Conservation (phyloP, 768 basidiomycete genomes). For the Goffeauzyma gilvescens region DNA sequence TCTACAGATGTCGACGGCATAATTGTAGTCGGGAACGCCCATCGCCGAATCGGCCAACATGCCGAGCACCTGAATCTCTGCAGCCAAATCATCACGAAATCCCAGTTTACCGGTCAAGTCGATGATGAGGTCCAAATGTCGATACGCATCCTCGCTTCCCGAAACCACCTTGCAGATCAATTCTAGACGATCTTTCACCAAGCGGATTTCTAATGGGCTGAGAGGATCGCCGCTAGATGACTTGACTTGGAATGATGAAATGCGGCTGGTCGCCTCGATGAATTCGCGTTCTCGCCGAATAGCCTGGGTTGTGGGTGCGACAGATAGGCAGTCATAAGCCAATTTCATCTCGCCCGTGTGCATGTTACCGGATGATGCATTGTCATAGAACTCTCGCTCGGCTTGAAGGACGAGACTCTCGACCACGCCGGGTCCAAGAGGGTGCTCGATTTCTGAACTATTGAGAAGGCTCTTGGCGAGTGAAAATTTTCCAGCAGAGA, state of each 20-base stretch:
- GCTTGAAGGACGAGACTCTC: constrained; percentile 65
- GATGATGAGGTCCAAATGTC: constrained; percentile 75
- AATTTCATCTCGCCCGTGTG: constrained; percentile 88
- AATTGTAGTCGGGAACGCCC: constrained; percentile 56
- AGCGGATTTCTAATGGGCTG: constrained; percentile 78
- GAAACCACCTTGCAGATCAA: constrained; percentile 74
- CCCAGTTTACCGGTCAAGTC: constrained; percentile 81
- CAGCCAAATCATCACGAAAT: constrained; percentile 46
- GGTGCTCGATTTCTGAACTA: constrained; percentile 36
- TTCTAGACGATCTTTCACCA: constrained; percentile 70
- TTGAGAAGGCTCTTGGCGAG: constrained; percentile 42
- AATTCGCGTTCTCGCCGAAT: constrained; percentile 63
- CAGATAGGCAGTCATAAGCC: constrained; percentile 78
- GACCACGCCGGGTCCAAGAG: constrained; percentile 38
- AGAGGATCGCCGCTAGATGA: constrained; percentile 58
- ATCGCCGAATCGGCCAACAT: constrained; percentile 83
- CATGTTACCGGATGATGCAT: constrained; percentile 77
- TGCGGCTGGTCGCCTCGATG: constrained; percentile 89
- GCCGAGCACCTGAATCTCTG: constrained; percentile 61
- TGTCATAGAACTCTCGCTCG: constrained; percentile 84
- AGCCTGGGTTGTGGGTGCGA: constrained; percentile 46
- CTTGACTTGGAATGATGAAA: constrained; percentile 74
- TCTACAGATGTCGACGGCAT: constrained; percentile 52
- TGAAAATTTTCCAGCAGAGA: constrained; percentile 64
- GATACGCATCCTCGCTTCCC: constrained; percentile 68